Base-by-base conservation (phyloP, 805 yeast species). In the Ogataea zsoltii region DNA sequence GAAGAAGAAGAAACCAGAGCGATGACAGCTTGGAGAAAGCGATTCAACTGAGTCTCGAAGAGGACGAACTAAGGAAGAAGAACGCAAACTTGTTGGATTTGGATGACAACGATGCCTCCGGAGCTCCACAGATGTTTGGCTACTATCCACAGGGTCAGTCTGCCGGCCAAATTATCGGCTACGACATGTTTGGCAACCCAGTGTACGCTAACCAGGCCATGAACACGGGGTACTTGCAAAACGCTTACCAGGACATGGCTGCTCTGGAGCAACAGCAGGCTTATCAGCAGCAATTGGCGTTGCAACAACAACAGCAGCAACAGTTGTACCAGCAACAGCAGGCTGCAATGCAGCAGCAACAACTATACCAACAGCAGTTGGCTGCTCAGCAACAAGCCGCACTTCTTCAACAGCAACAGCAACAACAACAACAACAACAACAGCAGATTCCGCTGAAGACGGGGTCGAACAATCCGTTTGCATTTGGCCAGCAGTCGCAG, bases 1-100 rank as follows among this genome's bases (percentile, higher is more conserved):
- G 72, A 42, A 73, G 83, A 51, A 72, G 82, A 55, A 69, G 70
- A 38, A 76, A 70, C 35, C 76, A 72, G 32, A 66, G 73, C 23
- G 86, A 82, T 51, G 81, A 80, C 16, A 89, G 84, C 21, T 70
- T 87, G 40, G 77, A 78, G 47, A 77, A 80, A 36, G 95, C 95
- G 0, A 71, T 86, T 48, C 78, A 80, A 64, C 72, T 88, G 54
- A 79, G 88, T 35, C 68, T 82, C 57, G 96, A 87, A 67, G 92
- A 88, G 61, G 92, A 85, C 58, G 85, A 83, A 65, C 73, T 85
- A 73, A 71, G 75, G 59, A 67, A 65, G 49, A 67, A 66, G 48
- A 76, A 74, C 48, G 68, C 70, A 47, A 79, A 79, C 53, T 65
- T 82, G 38, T 62, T 82, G 48, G 86, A 81, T 55, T 67, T 81